Base-by-base conservation (phyloP, 2,329 filamentous ascomycete species). In the Grosmannia huntii region DNA sequence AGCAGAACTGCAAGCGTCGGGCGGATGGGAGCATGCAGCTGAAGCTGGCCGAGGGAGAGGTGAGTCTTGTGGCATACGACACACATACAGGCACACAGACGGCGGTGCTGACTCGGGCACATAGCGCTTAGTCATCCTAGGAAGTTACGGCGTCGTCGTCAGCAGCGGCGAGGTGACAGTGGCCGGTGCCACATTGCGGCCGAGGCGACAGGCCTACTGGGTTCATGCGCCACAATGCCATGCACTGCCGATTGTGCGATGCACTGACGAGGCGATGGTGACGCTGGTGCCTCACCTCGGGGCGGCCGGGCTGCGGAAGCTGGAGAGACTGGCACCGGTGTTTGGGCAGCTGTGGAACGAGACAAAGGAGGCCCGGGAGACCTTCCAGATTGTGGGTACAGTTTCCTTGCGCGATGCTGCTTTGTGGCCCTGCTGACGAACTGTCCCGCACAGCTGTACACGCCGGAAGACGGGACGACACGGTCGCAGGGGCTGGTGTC, bases 201-300 rank as follows among this genome's bases (percentile, higher is more conserved):
- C 60, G 1, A 55, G 58, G 11, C 76, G 0, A 71, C 76, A 28
- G 68, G 65, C 1, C 66, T 73, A 6, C 73, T 83, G 80, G 74
- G 75, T 89, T 19, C 82, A 81, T 67, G 85, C 86, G 19, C 81
- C 87, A 1, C 78, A 80, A 49, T 88, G 84, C 44, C 82, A 89
- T 66, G 83, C 87, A 1, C 69, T 92, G 1, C 86, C 86, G 1
- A 80, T 86, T 0, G 75, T 92, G 38, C 72, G 81, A 53, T 82
- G 77, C 50, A 65, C 71, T 0, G 74, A 80, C 52, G 68, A 76
- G 11, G 75, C 75, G 0, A 69, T 66, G 1, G 67, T 88, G 0
- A 79, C 86, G 60, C 69, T 90, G 27, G 72, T 77, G 38, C 68
- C 84, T 5, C 76, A 81, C 55, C 75, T 78, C 0, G 74, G 71